Evolutionary conservation across 768 basidiomycete genomes (phyloP).

Genomic region (Podaxis carcinomalis): DNA sequence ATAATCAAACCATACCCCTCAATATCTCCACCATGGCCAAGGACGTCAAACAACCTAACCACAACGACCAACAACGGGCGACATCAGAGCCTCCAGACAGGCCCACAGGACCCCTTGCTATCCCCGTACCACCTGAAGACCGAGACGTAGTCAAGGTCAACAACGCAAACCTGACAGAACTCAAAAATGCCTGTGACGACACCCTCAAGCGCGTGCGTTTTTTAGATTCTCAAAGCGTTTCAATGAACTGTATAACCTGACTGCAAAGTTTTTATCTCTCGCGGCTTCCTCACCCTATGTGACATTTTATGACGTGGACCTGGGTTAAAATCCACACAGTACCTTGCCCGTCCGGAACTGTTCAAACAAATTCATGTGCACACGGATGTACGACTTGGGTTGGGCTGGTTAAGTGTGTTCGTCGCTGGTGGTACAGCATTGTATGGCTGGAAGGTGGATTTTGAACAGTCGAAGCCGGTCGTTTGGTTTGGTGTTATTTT

Average conservation of each 20-base stretch:
- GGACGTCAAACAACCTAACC: neutral
- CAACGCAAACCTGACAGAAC: constrained; percentile 50
- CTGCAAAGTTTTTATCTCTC: neutral
- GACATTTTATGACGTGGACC: neutral
- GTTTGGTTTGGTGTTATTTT: constrained; percentile 75
- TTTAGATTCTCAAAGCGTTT: neutral
- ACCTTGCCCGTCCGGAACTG: constrained; percentile 70
- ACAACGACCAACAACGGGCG: constrained; percentile 2
- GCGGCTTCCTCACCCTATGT: neutral
- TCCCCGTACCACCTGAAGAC: constrained; percentile 36
- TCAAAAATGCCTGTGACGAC: constrained; percentile 81
- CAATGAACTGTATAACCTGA: neutral
- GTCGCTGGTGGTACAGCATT: constrained; percentile 77
- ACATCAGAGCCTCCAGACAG: constrained; percentile 30
- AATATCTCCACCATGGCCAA: constrained; percentile 6
- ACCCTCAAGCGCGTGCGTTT: constrained; percentile 75
- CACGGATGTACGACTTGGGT: constrained; percentile 79
- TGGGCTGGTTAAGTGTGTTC: constrained; percentile 86
- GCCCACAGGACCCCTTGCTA: constrained; percentile 52
- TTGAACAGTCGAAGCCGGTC: constrained; percentile 80
- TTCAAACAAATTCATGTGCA: constrained; percentile 87
- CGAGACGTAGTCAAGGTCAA: constrained; percentile 61
- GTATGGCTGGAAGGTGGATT: constrained; percentile 86
- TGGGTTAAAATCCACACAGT: constrained; percentile 38
- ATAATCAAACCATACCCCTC: neutral